These are phyloP conservation scores for Rubia balearica DNA, from an alignment of 305 asterid genomes.

Conservation along the genomic window DNA sequence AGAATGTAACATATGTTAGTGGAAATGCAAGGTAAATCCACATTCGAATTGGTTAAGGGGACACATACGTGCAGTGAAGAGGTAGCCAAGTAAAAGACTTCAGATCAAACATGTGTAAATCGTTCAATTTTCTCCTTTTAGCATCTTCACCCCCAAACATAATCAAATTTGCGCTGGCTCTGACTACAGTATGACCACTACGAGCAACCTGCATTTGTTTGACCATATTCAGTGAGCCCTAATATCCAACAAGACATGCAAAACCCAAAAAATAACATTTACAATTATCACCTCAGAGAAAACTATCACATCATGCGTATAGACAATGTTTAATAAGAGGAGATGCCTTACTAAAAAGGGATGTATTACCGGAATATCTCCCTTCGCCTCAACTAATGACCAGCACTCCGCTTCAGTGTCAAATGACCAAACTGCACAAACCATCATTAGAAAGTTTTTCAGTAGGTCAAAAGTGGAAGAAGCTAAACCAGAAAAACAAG, in stretches of 20 bases:
- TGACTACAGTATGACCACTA: conserved; percentile 87
- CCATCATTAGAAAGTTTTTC: conserved; percentile 2
- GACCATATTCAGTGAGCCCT: background rate
- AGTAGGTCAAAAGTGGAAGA: conserved; percentile 10
- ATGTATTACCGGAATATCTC: conserved; percentile 79
- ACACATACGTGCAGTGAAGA: conserved; percentile 93
- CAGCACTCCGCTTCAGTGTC: conserved; percentile 97
- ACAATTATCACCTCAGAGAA: too few species aligned
- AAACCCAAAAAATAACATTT: conserved; percentile 1
- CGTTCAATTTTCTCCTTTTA: conserved; percentile 80
- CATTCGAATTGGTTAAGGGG: background rate
- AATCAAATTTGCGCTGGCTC: conserved; percentile 74
- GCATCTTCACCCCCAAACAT: conserved; percentile 93
- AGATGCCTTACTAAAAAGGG: conserved; percentile 1
- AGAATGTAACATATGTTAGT: conserved; percentile 4
- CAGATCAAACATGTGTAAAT: conserved; percentile 93
- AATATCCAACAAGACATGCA: background rate
- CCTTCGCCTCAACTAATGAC: conserved; percentile 89
- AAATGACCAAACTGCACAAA: conserved; percentile 79
- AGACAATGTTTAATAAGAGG: background rate
- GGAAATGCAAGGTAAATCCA: background rate
- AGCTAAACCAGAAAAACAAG: conserved; percentile 12
- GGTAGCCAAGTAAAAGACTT: conserved; percentile 98
- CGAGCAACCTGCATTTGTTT: conserved; percentile 64
- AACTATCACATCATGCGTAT: background rate